Evolutionary conservation across 805 yeast species (phyloP).

Genomic region (Suhomyces sp.): DNA sequence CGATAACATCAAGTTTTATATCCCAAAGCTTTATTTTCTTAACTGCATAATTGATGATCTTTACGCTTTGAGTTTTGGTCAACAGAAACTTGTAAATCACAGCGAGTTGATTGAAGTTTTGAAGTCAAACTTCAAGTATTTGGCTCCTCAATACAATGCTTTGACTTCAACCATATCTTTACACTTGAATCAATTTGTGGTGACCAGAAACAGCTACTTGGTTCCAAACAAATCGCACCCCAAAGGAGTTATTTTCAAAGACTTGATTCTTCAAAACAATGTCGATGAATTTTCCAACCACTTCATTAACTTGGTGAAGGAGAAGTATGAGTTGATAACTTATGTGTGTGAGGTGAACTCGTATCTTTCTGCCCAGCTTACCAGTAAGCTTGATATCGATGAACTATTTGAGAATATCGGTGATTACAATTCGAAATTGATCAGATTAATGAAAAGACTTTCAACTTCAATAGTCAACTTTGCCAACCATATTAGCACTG

Average conservation of each 20-base stretch:
- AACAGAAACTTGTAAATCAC: constrained; percentile 23
- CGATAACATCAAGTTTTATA: constrained; percentile 28
- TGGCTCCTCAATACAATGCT: constrained; percentile 15
- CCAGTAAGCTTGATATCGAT: constrained; percentile 13
- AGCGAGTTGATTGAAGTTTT: constrained; percentile 9
- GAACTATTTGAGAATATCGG: constrained; percentile 24
- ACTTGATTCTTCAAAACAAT: background rate
- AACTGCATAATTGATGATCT: constrained; percentile 50
- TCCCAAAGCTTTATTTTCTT: constrained; percentile 47
- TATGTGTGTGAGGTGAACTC: constrained; percentile 32
- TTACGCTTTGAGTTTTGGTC: constrained; percentile 52
- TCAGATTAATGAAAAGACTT: constrained; percentile 36
- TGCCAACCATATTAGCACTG: constrained; percentile 29
- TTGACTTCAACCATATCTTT: background rate
- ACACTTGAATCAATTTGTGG: constrained; percentile 12
- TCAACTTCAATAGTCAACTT: constrained; percentile 26
- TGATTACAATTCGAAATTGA: constrained; percentile 41
- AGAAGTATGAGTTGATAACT: constrained; percentile 36
- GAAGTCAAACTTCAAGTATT: constrained; percentile 10
- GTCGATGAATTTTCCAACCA: constrained; percentile 11
- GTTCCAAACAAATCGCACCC: background rate
- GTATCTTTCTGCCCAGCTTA: constrained; percentile 1
- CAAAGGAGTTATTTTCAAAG: background rate
- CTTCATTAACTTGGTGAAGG: constrained; percentile 27
- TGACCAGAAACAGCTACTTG: constrained; percentile 5